Percentiles rank a stretch among this genome's conserved stretches.
Evolutionary conservation across 1,139 yeast species (phyloP).

Genomic region (Protomyces arabidopsidicola): DNA sequence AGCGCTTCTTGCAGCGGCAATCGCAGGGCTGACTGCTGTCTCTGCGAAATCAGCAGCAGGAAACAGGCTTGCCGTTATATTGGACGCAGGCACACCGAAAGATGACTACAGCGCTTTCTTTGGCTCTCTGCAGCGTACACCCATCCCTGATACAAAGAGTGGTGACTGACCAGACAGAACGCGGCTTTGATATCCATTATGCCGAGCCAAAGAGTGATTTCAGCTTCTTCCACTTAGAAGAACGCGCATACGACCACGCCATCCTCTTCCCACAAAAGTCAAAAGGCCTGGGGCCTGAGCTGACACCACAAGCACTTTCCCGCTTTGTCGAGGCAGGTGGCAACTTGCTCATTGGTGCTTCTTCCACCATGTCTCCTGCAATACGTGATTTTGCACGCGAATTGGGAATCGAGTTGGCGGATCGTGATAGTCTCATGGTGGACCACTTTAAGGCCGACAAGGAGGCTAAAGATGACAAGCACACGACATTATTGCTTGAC

Average conservation of each 20-base stretch:
- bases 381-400: slow-evolving; percentile 66
- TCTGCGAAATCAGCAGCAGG: slow-evolving; percentile 31
- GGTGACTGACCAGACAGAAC: slow-evolving; percentile 30
- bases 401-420: slow-evolving; percentile 79
- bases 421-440: slow-evolving; percentile 59
- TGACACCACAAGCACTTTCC: slow-evolving; percentile 46
- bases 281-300: slow-evolving; percentile 44
- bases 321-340: slow-evolving; percentile 66
- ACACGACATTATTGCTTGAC: slow-evolving; percentile 20
- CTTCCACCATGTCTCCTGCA: slow-evolving; percentile 60
- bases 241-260: slow-evolving; percentile 50
- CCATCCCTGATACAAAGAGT: too few relatives aligned
- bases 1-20: not conserved
- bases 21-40: not conserved
- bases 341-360: slow-evolving; percentile 60
- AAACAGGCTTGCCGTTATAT: slow-evolving; percentile 40
- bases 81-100: slow-evolving; percentile 39
- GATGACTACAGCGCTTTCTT: slow-evolving; percentile 40
- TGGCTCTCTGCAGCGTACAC: slow-evolving; percentile 35
- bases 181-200: slow-evolving; percentile 39
- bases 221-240: slow-evolving; percentile 45
- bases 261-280: slow-evolving; percentile 47
- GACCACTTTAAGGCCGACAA: slow-evolving; percentile 57
- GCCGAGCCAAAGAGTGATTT: slow-evolving; percentile 38
- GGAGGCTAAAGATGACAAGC: slow-evolving; percentile 21